Conservation (phyloP, 1,284 basidiomycete genomes). For the Cryptococcus jaspeensis region DNA sequence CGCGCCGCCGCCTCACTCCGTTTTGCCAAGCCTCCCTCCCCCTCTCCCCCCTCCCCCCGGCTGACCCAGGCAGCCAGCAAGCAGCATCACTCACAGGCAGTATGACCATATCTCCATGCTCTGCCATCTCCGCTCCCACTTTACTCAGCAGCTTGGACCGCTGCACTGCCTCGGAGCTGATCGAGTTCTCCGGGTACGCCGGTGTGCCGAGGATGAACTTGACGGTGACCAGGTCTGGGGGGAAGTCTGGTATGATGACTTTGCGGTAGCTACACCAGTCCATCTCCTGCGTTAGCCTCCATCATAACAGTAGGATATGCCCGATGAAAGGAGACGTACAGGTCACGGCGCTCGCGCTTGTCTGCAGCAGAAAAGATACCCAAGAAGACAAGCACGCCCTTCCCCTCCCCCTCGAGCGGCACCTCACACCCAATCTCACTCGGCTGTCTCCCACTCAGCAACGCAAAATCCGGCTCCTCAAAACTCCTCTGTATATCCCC, state of each 20-base stretch:
- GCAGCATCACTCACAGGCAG: conserved; percentile 37
- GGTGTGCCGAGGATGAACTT: conserved; percentile 52
- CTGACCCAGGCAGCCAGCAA: no score
- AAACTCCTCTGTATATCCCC: conserved; percentile 43
- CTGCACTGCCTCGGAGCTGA: conserved; percentile 19
- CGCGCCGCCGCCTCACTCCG: neutral
- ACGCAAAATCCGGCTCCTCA: conserved; percentile 50
- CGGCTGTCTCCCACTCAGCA: conserved; percentile 46
- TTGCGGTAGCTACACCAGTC: conserved; percentile 34
- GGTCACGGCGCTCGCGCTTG: conserved; percentile 36
- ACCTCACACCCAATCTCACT: conserved; percentile 50
- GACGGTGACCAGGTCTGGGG: conserved; percentile 42
- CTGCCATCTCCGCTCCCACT: conserved; percentile 36
- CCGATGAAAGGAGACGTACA: conserved; percentile 42
- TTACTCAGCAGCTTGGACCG: conserved; percentile 19
- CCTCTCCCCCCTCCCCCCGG: no score
- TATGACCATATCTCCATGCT: conserved; percentile 50
- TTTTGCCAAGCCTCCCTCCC: no score
- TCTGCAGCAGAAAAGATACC: conserved; percentile 49
- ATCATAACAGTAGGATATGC: neutral
- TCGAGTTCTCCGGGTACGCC: conserved; percentile 28
- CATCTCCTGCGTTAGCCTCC: neutral
- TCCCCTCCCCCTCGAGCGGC: conserved; percentile 32
- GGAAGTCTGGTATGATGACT: conserved; percentile 47
- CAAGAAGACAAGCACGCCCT: conserved; percentile 45